Base-by-base conservation (phyloP, 805 yeast species). In the Metschnikowia anglica region DNA sequence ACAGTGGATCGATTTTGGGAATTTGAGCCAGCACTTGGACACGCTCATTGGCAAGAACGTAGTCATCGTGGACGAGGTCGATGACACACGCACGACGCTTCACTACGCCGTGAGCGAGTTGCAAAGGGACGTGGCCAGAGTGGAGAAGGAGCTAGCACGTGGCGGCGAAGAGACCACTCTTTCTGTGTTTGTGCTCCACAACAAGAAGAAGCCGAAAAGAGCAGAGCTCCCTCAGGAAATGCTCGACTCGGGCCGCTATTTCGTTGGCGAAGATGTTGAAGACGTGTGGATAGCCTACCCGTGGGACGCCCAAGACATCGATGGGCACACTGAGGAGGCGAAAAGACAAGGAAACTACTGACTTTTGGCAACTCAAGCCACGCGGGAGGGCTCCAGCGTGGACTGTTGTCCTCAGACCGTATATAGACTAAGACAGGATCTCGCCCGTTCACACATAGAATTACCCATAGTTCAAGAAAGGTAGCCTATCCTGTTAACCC, bases 281-380 rank as follows among this genome's bases (percentile, higher is more conserved):
- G 93, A 86, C 58, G 73, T 73, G 44, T 85, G 95, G 95, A 85
- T 83, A 52, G 90, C 93, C 17, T 85, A 85, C 57, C 95, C 95
- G 34, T 85, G 95, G 95, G 93, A 85, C 61, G 76, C 85, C 15
- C 74, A 76, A 43, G 90, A 85, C 61, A 85, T 85, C 56, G 88
- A 82, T 18, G 70, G 67, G 61, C 93, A 85, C 54, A 83, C 86
- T 28, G 72, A 75, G 63, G 79, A 68, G 70, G 90, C 91, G 30
- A 72, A 80, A 49, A 78, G 76, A 55, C 93, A 85, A 66, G 90
- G 85, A 21, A 83, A 85, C 55, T 49, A 49, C 37, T 49, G 26
- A 32, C 6, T 9, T 7, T 31, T 31, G 12, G 17, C 4, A 8
- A 9, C 9, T n/a, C n/a, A n/a, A n/a, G n/a, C n/a, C n/a, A n/a